Conservation (phyloP, 108 stramenopile genomes). For the Seminavis robusta region DNA sequence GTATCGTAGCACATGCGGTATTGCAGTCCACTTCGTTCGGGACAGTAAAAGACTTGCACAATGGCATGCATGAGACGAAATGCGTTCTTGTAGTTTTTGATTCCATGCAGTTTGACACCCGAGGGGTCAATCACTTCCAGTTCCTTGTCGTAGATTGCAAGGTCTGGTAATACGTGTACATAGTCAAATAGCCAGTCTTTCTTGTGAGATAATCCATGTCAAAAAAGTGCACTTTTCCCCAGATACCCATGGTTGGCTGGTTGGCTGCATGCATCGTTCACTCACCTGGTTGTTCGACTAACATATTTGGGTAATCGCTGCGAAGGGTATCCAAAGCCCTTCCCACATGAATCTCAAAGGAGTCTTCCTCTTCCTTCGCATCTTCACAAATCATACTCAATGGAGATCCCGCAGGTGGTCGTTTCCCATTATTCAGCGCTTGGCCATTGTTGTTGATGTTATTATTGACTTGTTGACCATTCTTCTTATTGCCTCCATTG, state of each 20-base stretch:
- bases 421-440: no score
- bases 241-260: no score
- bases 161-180: slow-evolving; percentile 25
- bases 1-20: slow-evolving; percentile 71
- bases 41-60: slow-evolving; percentile 70
- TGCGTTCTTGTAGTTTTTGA: slow-evolving; percentile 64
- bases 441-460: neutral
- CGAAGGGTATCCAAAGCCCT: slow-evolving; percentile 60
- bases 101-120: slow-evolving; percentile 65
- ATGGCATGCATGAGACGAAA: slow-evolving; percentile 65
- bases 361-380: slow-evolving; percentile 50
- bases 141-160: slow-evolving; percentile 50
- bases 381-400: slow-evolving; percentile 25
- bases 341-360: slow-evolving; percentile 79
- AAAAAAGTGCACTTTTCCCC: no score
- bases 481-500: no score
- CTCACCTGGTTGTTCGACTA: slow-evolving; percentile 52
- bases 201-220: no score
- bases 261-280: no score
- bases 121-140: slow-evolving; percentile 73
- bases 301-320: slow-evolving; percentile 63
- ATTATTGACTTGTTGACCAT: no score
- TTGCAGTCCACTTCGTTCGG: slow-evolving; percentile 52
- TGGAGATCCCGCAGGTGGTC: neutral
- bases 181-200: neutral